Conservation (phyloP, 331 rosid genomes). For the Quercus phellos region DNA sequence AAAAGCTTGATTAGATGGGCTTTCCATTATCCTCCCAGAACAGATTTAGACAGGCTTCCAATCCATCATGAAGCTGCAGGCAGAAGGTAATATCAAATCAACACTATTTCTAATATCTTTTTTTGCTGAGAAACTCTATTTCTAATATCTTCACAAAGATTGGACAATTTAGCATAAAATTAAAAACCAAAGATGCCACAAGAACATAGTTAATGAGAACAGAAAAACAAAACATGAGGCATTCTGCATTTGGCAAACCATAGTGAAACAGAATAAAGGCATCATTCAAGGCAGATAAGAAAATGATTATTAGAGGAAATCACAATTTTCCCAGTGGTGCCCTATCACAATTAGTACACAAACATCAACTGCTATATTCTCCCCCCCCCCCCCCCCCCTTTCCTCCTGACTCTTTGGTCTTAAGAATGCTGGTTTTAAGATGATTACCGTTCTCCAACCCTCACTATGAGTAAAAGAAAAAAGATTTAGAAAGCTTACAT, state of each 20-base stretch:
- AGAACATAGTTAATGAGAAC: background rate
- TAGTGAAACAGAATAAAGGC: background rate
- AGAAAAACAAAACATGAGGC: background rate
- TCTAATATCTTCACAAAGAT: background rate
- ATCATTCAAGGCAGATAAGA: background rate
- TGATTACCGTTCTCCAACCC: too few species aligned
- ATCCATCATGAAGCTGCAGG: background rate
- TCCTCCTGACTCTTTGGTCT: too few species aligned
- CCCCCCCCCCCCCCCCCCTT: too few species aligned
- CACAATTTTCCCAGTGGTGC: too few species aligned
- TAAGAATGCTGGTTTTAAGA: too few species aligned
- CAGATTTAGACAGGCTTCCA: background rate
- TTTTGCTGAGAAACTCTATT: too few species aligned
- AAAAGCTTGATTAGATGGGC: slow-evolving; percentile 35
- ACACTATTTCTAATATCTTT: too few species aligned
- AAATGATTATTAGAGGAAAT: background rate
- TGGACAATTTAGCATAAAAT: background rate
- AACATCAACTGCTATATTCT: too few species aligned
- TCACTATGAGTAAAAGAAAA: too few species aligned
- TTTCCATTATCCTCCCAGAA: slow-evolving; percentile 38
- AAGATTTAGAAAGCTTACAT: too few species aligned
- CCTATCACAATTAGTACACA: too few species aligned
- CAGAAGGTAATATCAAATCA: background rate
- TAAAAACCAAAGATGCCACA: background rate
- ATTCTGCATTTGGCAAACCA: background rate